These are phyloP conservation scores for Gossypioides kirkii DNA, from an alignment of 345 rosid genomes.

Conservation along the genomic window DNA sequence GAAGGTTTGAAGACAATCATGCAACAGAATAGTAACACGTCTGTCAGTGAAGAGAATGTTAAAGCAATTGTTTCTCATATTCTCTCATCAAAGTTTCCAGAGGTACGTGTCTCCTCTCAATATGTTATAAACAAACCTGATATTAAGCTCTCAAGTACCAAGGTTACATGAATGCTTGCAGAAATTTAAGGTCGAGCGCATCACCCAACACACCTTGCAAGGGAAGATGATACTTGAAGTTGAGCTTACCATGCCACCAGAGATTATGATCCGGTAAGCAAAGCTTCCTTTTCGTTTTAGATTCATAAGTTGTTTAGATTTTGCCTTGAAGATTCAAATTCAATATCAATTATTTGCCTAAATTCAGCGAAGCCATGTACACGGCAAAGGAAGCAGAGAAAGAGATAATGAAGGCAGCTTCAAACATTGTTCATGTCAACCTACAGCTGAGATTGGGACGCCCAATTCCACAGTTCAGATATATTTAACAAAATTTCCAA, in stretches of 20 bases:
- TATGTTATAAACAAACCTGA: not conserved
- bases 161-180: conserved; percentile 16
- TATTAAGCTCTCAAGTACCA: no score
- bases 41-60: conserved; percentile 39
- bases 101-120: conserved; percentile 33
- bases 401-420: conserved; percentile 43
- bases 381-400: conserved; percentile 52
- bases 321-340: not conserved
- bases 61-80: conserved; percentile 38
- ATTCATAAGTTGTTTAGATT: not conserved
- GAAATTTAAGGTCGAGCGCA: conserved; percentile 60
- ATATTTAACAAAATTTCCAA: not conserved
- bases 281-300: not conserved
- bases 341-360: not conserved
- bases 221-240: conserved; percentile 52
- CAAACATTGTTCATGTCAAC: conserved; percentile 43
- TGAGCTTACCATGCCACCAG: conserved; percentile 32
- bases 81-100: conserved; percentile 41
- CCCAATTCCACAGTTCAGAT: conserved; percentile 25
- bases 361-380: conserved; percentile 30
- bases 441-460: conserved; percentile 52
- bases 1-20: conserved; percentile 20
- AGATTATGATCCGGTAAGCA: conserved; percentile 30
- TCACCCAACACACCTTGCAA: conserved; percentile 62
- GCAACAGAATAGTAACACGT: conserved; percentile 21